Evolutionary conservation across 495 filamentous ascomycete genomes (phyloP), one percentile per base, ranked within the genome.

Genomic region (Elasticomyces elasticus): DNA sequence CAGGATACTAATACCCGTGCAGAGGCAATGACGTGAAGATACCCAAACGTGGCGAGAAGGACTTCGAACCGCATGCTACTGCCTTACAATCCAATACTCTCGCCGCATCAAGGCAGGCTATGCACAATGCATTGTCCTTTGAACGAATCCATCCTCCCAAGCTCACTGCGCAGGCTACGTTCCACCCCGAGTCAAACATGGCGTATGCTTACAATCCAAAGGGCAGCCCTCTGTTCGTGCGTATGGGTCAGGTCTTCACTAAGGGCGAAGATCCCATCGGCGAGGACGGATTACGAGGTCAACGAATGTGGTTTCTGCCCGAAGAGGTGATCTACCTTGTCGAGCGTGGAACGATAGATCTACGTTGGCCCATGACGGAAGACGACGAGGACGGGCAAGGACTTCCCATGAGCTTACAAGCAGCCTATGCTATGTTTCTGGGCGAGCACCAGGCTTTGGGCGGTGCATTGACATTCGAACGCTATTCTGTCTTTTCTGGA

Each of bases 1-100:
- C n/a, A 10, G 4, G 27, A 19, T 10, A 9, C 27, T 17, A 56
- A 68, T 49, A 28, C 9, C 11, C 5, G 1, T 12, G 23, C 47
- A 56, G 49, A 9, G 12, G 48, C 43, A 49, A 65, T 22, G 56
- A 62, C 45, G 49, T 52, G 23, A 67, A 70, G 13, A 73, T 90
- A 30, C 86, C 86, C 33, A 82, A 80, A 55, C 85, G 86, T 53
- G 92, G 92, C 45, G 86, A 92, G 64, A 98, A 98, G 67, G 92
- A 98, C 72, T 98, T 96, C 67, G 92, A 96, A 69, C 79, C 86
- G 13, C 87, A 97, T 67, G 87, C 84, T 52, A 97, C 92, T 13
- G 72, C 79, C 42, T 79, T 83, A 51, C 92, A 98, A 69, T 78
- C 80, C 58, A 70, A 76, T 48, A 76, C 83, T 23, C 83, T 98